Evolutionary conservation across 2,329 filamentous ascomycete genomes (phyloP).

Genomic region (Nothophaeocryptopus gaeumannii): DNA sequence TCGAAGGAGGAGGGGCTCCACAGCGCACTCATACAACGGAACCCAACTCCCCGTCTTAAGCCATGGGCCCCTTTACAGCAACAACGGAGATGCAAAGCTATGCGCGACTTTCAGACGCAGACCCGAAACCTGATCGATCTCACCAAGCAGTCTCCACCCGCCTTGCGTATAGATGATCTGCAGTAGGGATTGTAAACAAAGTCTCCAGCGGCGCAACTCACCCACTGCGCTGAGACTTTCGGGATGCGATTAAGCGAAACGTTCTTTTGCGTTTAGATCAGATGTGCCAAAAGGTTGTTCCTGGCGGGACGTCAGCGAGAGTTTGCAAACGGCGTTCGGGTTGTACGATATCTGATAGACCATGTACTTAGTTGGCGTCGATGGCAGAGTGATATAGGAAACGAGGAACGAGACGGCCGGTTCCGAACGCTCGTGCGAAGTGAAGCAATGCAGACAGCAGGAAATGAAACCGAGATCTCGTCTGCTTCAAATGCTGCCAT

Average conservation of each 20-base stretch:
- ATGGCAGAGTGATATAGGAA: background rate
- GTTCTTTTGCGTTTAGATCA: constrained; percentile 1
- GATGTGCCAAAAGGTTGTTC: background rate
- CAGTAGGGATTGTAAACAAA: constrained; percentile 2
- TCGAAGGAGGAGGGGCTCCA: no score
- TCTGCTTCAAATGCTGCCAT: background rate
- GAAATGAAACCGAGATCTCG: background rate
- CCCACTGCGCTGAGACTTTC: constrained; percentile 1
- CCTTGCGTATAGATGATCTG: background rate
- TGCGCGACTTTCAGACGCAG: no score
- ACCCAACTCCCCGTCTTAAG: no score
- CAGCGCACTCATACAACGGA: no score
- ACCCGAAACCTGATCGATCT: no score
- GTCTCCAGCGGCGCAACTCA: background rate
- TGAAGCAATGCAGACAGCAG: background rate
- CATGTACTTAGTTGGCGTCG: background rate
- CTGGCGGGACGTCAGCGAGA: background rate
- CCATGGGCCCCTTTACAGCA: no score
- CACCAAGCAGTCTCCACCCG: no score
- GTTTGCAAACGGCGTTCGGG: background rate
- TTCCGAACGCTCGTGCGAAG: background rate
- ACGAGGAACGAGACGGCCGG: background rate
- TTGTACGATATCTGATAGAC: no score
- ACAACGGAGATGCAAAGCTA: no score
- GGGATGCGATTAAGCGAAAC: constrained; percentile 9